Conservation (phyloP, 441 rosid genomes). For the Populus hybrid region DNA sequence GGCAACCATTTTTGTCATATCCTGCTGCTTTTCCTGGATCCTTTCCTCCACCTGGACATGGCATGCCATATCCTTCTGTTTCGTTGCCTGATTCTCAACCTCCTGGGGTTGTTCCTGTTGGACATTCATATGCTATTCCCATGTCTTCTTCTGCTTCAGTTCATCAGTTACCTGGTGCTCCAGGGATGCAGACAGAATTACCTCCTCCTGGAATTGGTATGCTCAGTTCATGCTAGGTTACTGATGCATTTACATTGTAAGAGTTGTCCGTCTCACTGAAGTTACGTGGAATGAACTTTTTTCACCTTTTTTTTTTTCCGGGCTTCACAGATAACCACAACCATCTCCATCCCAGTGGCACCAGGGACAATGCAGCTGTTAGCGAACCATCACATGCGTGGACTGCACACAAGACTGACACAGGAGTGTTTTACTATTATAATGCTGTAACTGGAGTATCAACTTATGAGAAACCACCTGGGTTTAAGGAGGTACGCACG, state of each 20-base stretch:
- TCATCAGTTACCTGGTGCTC: slow-evolving; percentile 40
- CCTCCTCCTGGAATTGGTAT: slow-evolving; percentile 78
- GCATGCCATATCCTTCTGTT: slow-evolving; percentile 38
- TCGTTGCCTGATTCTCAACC: slow-evolving; percentile 62
- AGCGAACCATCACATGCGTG: slow-evolving; percentile 62
- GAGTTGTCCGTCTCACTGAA: slow-evolving; percentile 49
- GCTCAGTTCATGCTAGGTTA: slow-evolving; percentile 72
- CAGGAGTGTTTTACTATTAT: slow-evolving; percentile 82
- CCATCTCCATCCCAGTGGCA: slow-evolving; percentile 36
- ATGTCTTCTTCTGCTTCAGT: slow-evolving; percentile 35
- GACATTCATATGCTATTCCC: slow-evolving; percentile 36
- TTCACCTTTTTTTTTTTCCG: slow-evolving; percentile 32
- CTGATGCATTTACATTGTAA: slow-evolving; percentile 51
- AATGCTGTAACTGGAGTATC: slow-evolving; percentile 87
- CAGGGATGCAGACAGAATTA: slow-evolving; percentile 43
- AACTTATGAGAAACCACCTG: slow-evolving; percentile 84
- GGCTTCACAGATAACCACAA: slow-evolving; percentile 57
- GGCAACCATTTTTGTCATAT: slow-evolving; percentile 59
- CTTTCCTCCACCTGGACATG: slow-evolving; percentile 53
- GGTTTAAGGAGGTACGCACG: slow-evolving; percentile 73
- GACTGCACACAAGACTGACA: slow-evolving; percentile 93
- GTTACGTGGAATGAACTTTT: slow-evolving; percentile 28
- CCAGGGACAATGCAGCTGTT: slow-evolving; percentile 32
- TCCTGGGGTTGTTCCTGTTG: slow-evolving; percentile 53
- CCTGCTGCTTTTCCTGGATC: slow-evolving; percentile 57